A percentile compares a stretch with the other conserved stretches of the same genome.
These are phyloP conservation scores for Fusarium tuaranense DNA, from an alignment of 2,329 filamentous ascomycete genomes.

Conservation along the genomic window DNA sequence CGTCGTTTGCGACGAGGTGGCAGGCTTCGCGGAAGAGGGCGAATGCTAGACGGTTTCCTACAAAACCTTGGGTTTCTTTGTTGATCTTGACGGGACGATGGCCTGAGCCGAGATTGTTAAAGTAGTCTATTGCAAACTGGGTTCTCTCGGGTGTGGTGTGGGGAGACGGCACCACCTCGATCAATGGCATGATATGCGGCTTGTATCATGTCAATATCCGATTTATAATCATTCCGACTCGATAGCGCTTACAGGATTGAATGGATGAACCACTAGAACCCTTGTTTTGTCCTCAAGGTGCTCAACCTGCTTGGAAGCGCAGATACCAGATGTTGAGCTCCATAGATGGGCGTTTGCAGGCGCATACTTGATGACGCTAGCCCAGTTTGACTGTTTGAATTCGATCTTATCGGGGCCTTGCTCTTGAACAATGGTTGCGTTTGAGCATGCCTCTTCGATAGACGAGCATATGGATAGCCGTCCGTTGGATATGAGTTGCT, in stretches of 20 bases:
- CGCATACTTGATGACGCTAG: slow-evolving; percentile 3
- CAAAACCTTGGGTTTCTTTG: slow-evolving; percentile 32
- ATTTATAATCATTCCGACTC: no score
- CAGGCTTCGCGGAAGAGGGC: slow-evolving; percentile 32
- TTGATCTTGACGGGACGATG: slow-evolving; percentile 33
- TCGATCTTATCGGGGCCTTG: slow-evolving; percentile 33
- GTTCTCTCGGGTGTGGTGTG: slow-evolving; percentile 7
- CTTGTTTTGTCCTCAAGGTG: slow-evolving; percentile 21
- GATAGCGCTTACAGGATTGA: slow-evolving; percentile 19
- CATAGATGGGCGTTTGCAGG: slow-evolving; percentile 12
- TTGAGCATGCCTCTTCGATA: slow-evolving; percentile 20
- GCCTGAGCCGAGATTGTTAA: slow-evolving; percentile 20
- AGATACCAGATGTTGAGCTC: slow-evolving; percentile 35
- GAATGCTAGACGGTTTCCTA: slow-evolving; percentile 32
- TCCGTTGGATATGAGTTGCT: slow-evolving; percentile 1
- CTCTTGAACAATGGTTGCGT: slow-evolving; percentile 30
- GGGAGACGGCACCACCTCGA: slow-evolving; percentile 32
- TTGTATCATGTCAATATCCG: not conserved
- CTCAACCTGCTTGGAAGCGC: slow-evolving; percentile 27
- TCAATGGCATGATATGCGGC: slow-evolving; percentile 38
- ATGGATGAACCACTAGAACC: slow-evolving; percentile 33
- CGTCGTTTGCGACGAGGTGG: slow-evolving; percentile 17
- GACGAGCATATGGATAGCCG: slow-evolving; percentile 22
- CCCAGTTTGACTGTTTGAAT: slow-evolving; percentile 37
- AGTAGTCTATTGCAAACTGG: slow-evolving; percentile 30